Evolutionary conservation across 805 yeast genomes (phyloP).

Genomic region (Zygoascus tannicola): DNA sequence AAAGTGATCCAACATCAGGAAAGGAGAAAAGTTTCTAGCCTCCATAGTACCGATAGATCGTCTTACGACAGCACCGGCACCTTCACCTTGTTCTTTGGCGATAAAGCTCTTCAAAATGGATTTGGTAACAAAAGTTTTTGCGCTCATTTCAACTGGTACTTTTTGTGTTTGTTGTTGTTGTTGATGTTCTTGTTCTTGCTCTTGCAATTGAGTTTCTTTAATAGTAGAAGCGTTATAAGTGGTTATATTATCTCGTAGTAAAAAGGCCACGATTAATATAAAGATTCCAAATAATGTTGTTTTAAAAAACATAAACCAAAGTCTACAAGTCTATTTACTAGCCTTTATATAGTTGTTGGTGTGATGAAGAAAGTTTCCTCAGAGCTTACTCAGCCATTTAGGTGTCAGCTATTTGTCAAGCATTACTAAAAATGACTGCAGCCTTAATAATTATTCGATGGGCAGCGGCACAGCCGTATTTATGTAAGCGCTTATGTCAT

Average conservation of each 20-base stretch:
- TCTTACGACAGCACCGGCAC: slow-evolving; percentile 76
- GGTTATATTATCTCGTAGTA: background rate
- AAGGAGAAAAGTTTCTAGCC: slow-evolving; percentile 69
- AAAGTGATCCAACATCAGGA: slow-evolving; percentile 73
- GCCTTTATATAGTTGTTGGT: background rate
- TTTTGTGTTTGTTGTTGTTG: background rate
- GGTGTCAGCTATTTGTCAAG: background rate
- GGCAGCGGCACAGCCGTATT: too few species aligned
- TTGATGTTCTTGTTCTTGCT: background rate
- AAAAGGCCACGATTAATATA: background rate
- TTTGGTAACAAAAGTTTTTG: slow-evolving; percentile 27
- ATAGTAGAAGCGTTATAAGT: too few species aligned
- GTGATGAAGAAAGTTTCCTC: too few species aligned
- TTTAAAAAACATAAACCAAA: background rate
- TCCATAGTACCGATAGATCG: slow-evolving; percentile 63
- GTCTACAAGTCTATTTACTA: background rate
- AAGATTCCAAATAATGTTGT: background rate
- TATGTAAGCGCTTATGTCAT: too few species aligned
- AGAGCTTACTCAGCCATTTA: background rate
- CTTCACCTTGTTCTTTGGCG: slow-evolving; percentile 69
- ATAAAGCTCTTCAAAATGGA: slow-evolving; percentile 40
- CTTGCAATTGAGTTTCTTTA: background rate
- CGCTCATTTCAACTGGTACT: background rate
- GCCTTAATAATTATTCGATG: too few species aligned
- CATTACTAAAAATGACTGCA: background rate